A percentile compares a stretch with the other conserved stretches of the same genome.
Conservation (phyloP, 179 eudicot genomes). For the Silene noctiflora region DNA sequence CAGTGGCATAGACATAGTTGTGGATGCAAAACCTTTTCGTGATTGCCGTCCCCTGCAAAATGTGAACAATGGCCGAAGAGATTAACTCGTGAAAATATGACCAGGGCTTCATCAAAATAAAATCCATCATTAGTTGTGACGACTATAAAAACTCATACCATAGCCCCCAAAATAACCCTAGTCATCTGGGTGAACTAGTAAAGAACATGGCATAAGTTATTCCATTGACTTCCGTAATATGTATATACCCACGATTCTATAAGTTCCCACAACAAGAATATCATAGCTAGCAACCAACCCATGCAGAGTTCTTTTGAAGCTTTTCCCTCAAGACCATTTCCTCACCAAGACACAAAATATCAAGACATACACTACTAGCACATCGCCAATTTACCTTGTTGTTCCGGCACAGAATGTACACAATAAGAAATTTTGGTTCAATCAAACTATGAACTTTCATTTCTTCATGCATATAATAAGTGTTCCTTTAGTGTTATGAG, state of each 20-base stretch:
- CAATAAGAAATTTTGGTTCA: neutral
- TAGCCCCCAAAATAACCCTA: neutral
- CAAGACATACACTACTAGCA: neutral
- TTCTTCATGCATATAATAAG: too few relatives aligned
- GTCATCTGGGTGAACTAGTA: too few relatives aligned
- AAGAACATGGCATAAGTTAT: neutral
- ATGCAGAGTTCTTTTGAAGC: neutral
- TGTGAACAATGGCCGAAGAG: neutral
- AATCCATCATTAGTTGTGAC: neutral
- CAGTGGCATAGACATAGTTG: conserved; percentile 34
- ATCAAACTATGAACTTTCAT: neutral
- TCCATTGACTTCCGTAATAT: neutral
- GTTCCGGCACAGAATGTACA: neutral
- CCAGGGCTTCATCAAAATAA: neutral
- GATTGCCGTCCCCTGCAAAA: conserved; percentile 38
- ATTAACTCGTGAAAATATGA: neutral
- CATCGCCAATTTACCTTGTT: neutral
- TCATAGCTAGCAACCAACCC: neutral
- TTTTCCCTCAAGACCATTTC: neutral
- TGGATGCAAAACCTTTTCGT: conserved; percentile 54
- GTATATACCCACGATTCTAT: neutral
- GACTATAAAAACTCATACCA: neutral
- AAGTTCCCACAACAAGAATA: neutral
- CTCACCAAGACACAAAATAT: neutral
- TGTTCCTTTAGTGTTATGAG: too few relatives aligned